These are phyloP conservation scores for Lentinula edodes DNA, from an alignment of 768 basidiomycete species.

Conservation along the genomic window DNA sequence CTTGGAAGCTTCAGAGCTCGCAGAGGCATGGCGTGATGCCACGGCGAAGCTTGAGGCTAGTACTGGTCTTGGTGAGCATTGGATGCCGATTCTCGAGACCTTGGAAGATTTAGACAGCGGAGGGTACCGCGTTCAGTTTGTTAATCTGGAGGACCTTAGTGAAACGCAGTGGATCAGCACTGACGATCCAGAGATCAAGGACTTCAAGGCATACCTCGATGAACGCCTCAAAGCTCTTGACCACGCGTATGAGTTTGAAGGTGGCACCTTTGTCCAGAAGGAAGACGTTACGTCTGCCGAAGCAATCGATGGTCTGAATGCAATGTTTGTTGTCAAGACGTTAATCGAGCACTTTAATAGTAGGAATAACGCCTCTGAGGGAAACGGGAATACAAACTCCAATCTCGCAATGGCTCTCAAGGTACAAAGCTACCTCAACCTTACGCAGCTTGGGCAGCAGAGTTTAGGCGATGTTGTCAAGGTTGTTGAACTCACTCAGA, in stretches of 20 bases:
- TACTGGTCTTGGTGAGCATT: background rate
- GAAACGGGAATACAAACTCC: background rate
- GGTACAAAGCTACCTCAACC: background rate
- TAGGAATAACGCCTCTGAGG: background rate
- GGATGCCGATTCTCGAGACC: background rate
- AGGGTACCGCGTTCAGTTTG: background rate
- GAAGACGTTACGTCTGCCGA: background rate
- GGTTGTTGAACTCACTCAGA: background rate
- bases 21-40: background rate
- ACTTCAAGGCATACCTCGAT: background rate
- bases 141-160: background rate
- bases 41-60: background rate
- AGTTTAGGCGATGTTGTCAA: background rate
- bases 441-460: background rate
- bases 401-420: background rate
- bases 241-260: background rate
- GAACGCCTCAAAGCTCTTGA: background rate
- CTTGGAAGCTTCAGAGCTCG: background rate
- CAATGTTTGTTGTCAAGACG: background rate
- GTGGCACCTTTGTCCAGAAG: background rate
- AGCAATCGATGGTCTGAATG: background rate
- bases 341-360: background rate
- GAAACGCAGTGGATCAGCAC: background rate
- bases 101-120: background rate
- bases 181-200: background rate